A percentile compares a stretch with the other conserved stretches of the same genome.
Evolutionary conservation across 2,329 filamentous ascomycete species (phyloP).

Genomic region (Apiospora kogelbergensis): DNA sequence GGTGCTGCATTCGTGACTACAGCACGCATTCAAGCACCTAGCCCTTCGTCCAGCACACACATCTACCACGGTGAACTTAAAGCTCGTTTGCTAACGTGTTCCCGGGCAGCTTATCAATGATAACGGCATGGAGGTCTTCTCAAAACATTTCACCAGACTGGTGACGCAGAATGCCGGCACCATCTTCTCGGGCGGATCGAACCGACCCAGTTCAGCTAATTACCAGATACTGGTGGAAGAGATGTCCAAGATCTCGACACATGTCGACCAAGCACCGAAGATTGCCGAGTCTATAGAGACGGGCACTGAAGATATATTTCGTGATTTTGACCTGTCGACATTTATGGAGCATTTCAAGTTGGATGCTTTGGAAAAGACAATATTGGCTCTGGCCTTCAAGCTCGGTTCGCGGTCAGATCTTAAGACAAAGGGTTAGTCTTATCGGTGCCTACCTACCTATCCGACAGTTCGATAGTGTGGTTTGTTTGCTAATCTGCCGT

Average conservation of each 20-base stretch:
- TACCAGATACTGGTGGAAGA: constrained; percentile 81
- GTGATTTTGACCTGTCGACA: constrained; percentile 92
- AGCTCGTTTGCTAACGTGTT: neutral
- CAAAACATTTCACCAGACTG: constrained; percentile 91
- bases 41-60: neutral
- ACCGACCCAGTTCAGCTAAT: constrained; percentile 66
- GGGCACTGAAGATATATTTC: constrained; percentile 88
- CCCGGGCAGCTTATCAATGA: constrained; percentile 79
- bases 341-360: constrained; percentile 97
- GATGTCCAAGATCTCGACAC: constrained; percentile 80
- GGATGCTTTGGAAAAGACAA: constrained; percentile 82
- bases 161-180: constrained; percentile 87
- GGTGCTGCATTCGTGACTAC: neutral
- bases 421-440: constrained; percentile 76
- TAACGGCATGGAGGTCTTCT: constrained; percentile 98
- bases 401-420: constrained; percentile 77
- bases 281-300: constrained; percentile 93
- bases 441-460: constrained; percentile 15
- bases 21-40: neutral
- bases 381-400: constrained; percentile 87
- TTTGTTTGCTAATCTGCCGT: constrained; percentile 9
- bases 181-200: constrained; percentile 70
- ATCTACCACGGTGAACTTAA: neutral
- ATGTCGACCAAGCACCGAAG: constrained; percentile 80
- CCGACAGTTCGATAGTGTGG: neutral